A percentile compares a stretch with the other conserved stretches of the same genome.
phyloP scores from a whole-genome alignment of 1,284 basidiomycete genomes.

The Puccinia coronata region DNA sequence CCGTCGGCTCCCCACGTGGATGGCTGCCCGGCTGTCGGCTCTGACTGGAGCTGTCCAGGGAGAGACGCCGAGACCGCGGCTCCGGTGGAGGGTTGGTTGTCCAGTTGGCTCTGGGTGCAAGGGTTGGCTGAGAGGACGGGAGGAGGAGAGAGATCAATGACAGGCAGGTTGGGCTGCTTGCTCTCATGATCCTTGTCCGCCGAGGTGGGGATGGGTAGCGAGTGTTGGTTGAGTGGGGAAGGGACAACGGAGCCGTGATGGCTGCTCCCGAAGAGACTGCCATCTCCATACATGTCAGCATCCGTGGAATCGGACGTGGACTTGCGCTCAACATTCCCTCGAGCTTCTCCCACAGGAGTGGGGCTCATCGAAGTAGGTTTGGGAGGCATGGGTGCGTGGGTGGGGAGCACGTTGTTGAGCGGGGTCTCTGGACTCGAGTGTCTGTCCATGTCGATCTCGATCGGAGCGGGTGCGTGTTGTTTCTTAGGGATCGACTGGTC shows the following conservation, averaged over 20 bases:
- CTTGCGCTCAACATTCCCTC: not conserved
- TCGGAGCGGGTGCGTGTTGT: not conserved
- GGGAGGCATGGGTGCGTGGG: not conserved
- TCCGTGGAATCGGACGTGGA: slow-evolving; percentile 30
- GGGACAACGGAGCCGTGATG: slow-evolving; percentile 32
- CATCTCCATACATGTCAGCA: slow-evolving; percentile 43
- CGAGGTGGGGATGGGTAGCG: not conserved
- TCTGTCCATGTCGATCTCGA: not conserved
- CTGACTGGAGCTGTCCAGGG: not conserved
- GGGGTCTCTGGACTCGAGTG: slow-evolving; percentile 11
- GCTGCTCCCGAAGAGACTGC: slow-evolving; percentile 42
- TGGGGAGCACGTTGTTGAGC: not conserved
- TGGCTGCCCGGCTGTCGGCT: not conserved
- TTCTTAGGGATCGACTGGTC: not conserved
- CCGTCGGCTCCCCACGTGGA: not conserved
- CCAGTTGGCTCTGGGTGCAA: not conserved
- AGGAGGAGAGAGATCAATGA: not conserved
- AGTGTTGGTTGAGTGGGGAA: slow-evolving; percentile 28
- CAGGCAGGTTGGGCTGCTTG: not conserved
- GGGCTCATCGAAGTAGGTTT: not conserved
- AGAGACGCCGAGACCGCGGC: not conserved
- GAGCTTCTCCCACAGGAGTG: not conserved
- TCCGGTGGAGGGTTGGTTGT: not conserved
- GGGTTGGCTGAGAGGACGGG: not conserved
- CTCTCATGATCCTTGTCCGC: not conserved